Conservation (phyloP, 345 rosid genomes). For the Mercurialis annua region DNA sequence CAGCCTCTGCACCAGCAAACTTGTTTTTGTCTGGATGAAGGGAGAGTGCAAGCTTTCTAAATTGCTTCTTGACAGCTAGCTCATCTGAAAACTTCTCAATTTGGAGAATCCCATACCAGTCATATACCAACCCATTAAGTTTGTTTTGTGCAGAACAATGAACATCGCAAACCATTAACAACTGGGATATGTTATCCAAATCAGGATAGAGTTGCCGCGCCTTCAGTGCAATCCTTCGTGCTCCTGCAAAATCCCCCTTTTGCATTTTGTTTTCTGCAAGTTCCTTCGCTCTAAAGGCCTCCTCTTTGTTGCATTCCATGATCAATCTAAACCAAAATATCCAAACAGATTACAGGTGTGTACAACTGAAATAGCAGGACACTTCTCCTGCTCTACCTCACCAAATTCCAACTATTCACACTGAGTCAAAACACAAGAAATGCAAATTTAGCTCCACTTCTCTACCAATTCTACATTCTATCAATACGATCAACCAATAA, state of each 20-base stretch:
- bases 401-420: constrained; percentile 10
- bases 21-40: constrained; percentile 96
- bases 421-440: constrained; percentile 14
- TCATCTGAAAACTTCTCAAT: constrained; percentile 50
- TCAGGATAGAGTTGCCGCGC: constrained; percentile 63
- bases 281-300: constrained; percentile 64
- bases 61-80: constrained; percentile 68
- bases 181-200: constrained; percentile 58
- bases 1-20: constrained; percentile 83
- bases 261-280: constrained; percentile 63
- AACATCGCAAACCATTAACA: constrained; percentile 73
- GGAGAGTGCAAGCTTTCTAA: constrained; percentile 68
- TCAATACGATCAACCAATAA: not conserved
- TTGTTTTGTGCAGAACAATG: constrained; percentile 57
- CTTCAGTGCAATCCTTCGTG: constrained; percentile 49
- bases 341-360: not conserved
- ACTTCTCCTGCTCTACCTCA: not conserved
- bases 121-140: constrained; percentile 49
- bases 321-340: not conserved
- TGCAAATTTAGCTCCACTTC: constrained; percentile 2
- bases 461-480: not conserved
- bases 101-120: constrained; percentile 90
- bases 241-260: constrained; percentile 54
- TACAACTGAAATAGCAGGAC: not conserved
- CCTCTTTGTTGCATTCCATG: constrained; percentile 93